Evolutionary conservation across 176 grass and related monocot species (phyloP).

Genomic region (Areca catechu): DNA sequence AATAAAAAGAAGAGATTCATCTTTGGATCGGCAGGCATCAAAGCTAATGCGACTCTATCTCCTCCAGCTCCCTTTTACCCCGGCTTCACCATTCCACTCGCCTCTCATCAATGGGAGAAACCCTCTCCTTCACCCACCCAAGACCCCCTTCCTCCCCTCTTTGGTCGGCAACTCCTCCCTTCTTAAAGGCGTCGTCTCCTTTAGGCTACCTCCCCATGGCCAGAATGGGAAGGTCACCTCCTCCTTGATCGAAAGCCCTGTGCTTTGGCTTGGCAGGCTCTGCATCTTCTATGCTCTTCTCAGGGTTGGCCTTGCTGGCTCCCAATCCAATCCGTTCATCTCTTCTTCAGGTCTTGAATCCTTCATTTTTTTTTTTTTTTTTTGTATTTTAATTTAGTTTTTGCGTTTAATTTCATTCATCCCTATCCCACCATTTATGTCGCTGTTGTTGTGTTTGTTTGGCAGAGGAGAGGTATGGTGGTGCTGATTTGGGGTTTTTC

Average conservation of each 20-base stretch:
- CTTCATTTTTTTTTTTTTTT: background rate
- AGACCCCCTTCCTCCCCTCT: slow-evolving; percentile 43
- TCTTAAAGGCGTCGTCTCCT: slow-evolving; percentile 21
- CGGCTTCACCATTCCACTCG: background rate
- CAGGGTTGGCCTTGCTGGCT: slow-evolving; percentile 68
- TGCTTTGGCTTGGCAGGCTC: slow-evolving; percentile 69
- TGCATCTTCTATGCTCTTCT: slow-evolving; percentile 90
- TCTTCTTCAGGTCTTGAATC: slow-evolving; percentile 26
- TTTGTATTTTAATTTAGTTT: background rate
- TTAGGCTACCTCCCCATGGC: slow-evolving; percentile 5
- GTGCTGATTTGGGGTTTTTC: slow-evolving; percentile 68
- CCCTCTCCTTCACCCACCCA: background rate
- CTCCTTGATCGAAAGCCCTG: slow-evolving; percentile 67
- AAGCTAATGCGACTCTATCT: slow-evolving; percentile 26
- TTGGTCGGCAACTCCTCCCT: slow-evolving; percentile 16
- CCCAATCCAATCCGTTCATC: slow-evolving; percentile 66
- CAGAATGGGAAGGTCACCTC: slow-evolving; percentile 38
- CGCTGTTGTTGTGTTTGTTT: background rate
- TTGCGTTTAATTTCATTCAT: too few relatives aligned
- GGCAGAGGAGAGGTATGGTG: slow-evolving; percentile 30
- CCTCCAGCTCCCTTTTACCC: slow-evolving; percentile 17
- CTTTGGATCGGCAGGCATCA: too few relatives aligned
- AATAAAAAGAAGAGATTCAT: too few relatives aligned
- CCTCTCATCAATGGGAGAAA: background rate
- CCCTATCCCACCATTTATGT: background rate